Percentiles rank a stretch among this genome's conserved stretches.
These are phyloP conservation scores for Saccharomycopsis crataegensis DNA, from an alignment of 1,139 yeast genomes.

Conservation along the genomic window DNA sequence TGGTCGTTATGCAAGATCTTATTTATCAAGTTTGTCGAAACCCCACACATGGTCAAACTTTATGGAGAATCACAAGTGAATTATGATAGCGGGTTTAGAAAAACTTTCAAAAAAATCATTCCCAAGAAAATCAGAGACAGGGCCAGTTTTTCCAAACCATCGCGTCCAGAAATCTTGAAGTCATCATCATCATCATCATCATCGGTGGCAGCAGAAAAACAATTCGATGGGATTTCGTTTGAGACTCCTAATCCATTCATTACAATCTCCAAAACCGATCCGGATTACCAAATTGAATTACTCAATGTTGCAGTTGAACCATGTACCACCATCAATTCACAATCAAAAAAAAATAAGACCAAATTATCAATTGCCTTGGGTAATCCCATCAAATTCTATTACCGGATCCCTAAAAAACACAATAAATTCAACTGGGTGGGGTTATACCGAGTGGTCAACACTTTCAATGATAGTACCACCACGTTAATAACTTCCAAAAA, in stretches of 20 bases:
- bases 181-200: slow-evolving; percentile 24
- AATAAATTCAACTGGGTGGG: slow-evolving; percentile 69
- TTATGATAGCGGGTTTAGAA: slow-evolving; percentile 31
- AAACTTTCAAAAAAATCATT: slow-evolving; percentile 26
- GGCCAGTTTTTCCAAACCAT: slow-evolving; percentile 31
- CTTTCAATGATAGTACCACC: slow-evolving; percentile 49
- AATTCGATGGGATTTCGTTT: background rate
- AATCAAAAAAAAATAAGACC: slow-evolving; percentile 22
- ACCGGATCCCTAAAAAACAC: slow-evolving; percentile 45
- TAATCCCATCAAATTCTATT: slow-evolving; percentile 46
- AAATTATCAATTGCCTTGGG: slow-evolving; percentile 20
- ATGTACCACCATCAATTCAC: background rate
- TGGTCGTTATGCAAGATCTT: slow-evolving; percentile 68
- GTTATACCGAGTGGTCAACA: slow-evolving; percentile 57
- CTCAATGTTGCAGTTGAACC: slow-evolving; percentile 19
- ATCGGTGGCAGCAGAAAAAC: background rate
- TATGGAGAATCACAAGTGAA: slow-evolving; percentile 59
- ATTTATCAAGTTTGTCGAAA: slow-evolving; percentile 68
- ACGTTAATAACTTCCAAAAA: slow-evolving; percentile 62
- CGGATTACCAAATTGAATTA: slow-evolving; percentile 12
- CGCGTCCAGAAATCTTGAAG: slow-evolving; percentile 9
- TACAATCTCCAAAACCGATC: slow-evolving; percentile 9
- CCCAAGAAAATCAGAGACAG: slow-evolving; percentile 49
- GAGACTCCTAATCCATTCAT: slow-evolving; percentile 1
- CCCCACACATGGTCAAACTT: slow-evolving; percentile 70